These are phyloP conservation scores for Ogataea angusta DNA, from an alignment of 805 yeast species.

Conservation along the genomic window DNA sequence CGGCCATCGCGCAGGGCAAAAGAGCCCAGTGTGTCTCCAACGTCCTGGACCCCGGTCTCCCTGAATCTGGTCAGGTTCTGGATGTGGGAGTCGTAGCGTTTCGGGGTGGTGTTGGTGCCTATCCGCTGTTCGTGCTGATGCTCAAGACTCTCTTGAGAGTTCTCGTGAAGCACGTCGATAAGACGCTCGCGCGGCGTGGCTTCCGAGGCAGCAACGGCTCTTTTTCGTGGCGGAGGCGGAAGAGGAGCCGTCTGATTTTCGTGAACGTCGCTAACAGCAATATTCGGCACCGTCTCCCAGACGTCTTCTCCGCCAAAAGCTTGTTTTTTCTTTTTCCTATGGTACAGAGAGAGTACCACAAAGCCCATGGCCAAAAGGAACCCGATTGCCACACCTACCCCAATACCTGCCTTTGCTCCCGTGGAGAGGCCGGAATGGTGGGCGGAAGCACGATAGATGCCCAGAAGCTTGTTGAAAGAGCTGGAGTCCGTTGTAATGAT, in stretches of 20 bases:
- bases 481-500: constrained; percentile 30
- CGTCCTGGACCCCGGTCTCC: constrained; percentile 10
- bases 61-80: constrained; percentile 20
- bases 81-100: constrained; percentile 24
- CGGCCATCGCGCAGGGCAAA: constrained; percentile 18
- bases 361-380: constrained; percentile 13
- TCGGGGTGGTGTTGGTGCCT: constrained; percentile 5
- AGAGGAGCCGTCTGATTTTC: constrained; percentile 2
- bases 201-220: constrained; percentile 8
- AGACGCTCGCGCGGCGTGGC: constrained; percentile 21
- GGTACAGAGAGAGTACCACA: constrained; percentile 13
- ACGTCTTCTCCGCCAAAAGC: neutral
- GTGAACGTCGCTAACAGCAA: neutral
- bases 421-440: constrained; percentile 9
- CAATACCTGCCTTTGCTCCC: constrained; percentile 31
- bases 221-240: constrained; percentile 21
- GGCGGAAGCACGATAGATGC: neutral
- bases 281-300: neutral
- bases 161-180: constrained; percentile 31
- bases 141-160: constrained; percentile 22
- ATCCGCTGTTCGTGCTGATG: neutral
- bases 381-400: constrained; percentile 27
- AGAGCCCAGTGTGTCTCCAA: constrained; percentile 22
- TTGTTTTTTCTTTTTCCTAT: constrained; percentile 3
- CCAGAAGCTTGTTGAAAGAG: constrained; percentile 14